These are phyloP conservation scores for Buxus sempervirens DNA, from an alignment of 164 flowering plant genomes.

Conservation along the genomic window DNA sequence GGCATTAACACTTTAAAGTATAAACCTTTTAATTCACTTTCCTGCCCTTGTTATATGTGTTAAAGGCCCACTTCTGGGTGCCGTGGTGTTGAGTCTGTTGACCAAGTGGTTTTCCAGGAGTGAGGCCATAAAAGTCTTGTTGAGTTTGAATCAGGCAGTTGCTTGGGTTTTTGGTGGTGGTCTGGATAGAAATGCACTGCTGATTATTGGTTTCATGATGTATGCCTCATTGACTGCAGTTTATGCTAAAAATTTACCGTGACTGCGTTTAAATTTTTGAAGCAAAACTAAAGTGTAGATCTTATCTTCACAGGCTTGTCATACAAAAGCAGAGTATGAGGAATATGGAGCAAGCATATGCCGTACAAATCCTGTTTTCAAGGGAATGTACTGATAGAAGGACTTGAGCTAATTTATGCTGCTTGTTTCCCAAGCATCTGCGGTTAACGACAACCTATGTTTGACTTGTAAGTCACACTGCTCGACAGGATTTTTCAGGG, in stretches of 20 bases:
- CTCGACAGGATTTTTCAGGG: background rate
- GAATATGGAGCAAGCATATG: constrained; percentile 98
- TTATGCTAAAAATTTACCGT: no score
- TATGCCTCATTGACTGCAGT: no score
- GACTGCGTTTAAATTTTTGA: no score
- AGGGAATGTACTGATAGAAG: constrained; percentile 73
- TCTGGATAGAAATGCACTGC: no score
- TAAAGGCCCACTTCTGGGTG: no score
- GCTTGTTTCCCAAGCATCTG: background rate
- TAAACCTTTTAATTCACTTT: background rate
- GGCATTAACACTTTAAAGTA: background rate
- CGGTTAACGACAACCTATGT: background rate
- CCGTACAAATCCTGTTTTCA: constrained; percentile 93
- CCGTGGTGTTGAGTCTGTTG: no score
- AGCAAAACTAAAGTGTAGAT: background rate
- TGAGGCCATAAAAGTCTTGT: no score
- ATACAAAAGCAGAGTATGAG: constrained; percentile 97
- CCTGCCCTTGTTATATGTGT: background rate
- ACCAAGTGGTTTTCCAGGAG: no score
- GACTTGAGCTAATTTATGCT: constrained; percentile 8
- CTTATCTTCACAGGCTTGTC: constrained; percentile 69
- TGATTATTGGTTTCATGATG: no score
- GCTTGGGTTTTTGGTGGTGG: no score
- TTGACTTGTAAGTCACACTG: background rate
- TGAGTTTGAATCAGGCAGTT: no score